Evolutionary conservation across 192 early-diverging fungal species (phyloP).

Genomic region (Glomus cerebriforme): DNA sequence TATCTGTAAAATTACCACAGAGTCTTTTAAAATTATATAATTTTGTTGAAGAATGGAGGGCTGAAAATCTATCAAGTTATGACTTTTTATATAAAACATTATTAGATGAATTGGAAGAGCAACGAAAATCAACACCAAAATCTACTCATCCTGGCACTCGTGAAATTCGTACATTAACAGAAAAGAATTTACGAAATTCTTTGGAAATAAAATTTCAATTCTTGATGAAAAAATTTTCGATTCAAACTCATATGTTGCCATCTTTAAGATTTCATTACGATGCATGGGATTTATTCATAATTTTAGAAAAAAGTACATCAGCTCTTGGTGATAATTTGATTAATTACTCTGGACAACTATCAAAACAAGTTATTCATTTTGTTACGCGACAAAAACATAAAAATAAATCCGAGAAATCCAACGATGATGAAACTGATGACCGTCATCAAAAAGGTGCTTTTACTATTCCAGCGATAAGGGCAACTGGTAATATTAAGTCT

Average conservation of each 20-base stretch:
- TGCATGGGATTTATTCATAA: constrained; percentile 52
- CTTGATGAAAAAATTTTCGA: constrained; percentile 54
- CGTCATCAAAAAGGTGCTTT: constrained; percentile 49
- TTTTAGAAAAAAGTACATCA: constrained; percentile 36
- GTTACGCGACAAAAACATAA: constrained; percentile 40
- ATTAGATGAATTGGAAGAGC: constrained; percentile 68
- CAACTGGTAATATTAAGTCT: constrained; percentile 42
- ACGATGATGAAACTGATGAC: constrained; percentile 29
- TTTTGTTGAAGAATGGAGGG: constrained; percentile 78
- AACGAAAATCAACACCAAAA: constrained; percentile 36
- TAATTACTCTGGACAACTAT: constrained; percentile 51
- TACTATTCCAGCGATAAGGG: constrained; percentile 55
- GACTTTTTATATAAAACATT: constrained; percentile 73
- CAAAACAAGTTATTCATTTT: constrained; percentile 57
- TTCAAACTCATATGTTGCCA: constrained; percentile 67
- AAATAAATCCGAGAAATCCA: constrained; percentile 27
- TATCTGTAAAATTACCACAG: constrained; percentile 54
- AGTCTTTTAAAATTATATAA: constrained; percentile 72
- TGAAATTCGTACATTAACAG: background rate
- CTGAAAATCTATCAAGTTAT: constrained; percentile 61
- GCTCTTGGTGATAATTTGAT: background rate
- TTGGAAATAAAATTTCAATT: constrained; percentile 65
- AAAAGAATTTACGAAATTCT: constrained; percentile 5
- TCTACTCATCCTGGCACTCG: background rate
- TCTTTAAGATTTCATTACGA: constrained; percentile 63